Evolutionary conservation across 2,329 filamentous ascomycete species (phyloP).

Genomic region (Canariomyces notabilis): DNA sequence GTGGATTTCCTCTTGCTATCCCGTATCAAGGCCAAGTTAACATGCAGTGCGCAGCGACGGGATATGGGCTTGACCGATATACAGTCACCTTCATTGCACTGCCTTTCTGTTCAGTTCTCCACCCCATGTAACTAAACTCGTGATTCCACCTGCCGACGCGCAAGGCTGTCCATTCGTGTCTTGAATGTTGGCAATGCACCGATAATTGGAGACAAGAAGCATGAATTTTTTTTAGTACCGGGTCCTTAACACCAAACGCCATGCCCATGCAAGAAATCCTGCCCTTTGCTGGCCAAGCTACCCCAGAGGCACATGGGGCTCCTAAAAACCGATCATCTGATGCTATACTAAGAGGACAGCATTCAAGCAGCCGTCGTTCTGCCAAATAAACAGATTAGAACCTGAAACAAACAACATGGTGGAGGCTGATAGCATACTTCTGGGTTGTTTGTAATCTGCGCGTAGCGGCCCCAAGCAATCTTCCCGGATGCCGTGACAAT

Average conservation of each 20-base stretch:
- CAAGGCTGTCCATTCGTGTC: too few species aligned
- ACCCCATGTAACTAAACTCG: too few species aligned
- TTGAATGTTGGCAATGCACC: not conserved
- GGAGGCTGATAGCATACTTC: conserved; percentile 28
- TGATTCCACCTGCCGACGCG: too few species aligned
- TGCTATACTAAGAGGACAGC: conserved; percentile 28
- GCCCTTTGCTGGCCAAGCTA: not conserved
- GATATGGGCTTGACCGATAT: too few species aligned
- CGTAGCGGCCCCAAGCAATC: conserved; percentile 86
- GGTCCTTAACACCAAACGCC: conserved; percentile 23
- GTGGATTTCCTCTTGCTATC: too few species aligned
- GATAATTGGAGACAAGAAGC: not conserved
- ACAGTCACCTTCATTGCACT: too few species aligned
- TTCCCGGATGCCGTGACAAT: conserved; percentile 88
- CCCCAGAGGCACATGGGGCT: not conserved
- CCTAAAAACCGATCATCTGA: not conserved
- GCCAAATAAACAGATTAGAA: not conserved
- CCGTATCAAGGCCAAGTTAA: too few species aligned
- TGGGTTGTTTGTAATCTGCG: conserved; percentile 58
- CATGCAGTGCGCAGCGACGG: too few species aligned
- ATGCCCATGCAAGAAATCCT: conserved; percentile 18
- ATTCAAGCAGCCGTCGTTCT: conserved; percentile 30
- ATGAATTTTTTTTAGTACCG: conserved; percentile 4
- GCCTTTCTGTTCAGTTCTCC: too few species aligned
- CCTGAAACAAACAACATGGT: not conserved